Base-by-base conservation (phyloP, 2,329 filamentous ascomycete genomes). In the Xylariaceae sp. region DNA sequence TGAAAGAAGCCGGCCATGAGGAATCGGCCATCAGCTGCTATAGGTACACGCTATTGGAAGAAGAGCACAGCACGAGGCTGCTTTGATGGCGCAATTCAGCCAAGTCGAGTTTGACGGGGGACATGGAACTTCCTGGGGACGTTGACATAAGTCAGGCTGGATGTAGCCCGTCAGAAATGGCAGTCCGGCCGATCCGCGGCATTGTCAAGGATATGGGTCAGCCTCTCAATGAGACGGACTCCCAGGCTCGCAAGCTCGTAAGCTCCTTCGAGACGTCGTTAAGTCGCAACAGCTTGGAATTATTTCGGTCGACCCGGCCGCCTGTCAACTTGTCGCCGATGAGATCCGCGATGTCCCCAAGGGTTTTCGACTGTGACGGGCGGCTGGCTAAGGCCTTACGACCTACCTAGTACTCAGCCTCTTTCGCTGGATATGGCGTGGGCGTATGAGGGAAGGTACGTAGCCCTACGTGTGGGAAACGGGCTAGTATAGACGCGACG, bases 1-100 rank as follows among this genome's bases (percentile, higher is more conserved):
- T 53, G 6, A 31, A 53, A 29, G 52, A 53, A 34, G 33, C 36
- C 9, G 47, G 45, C 16, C 29, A 39, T 16, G 44, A 46, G 14
- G 43, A 49, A 11, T 37, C 53, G 9, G 47, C 48, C 4, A 29
- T 45, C 17, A 11, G 30, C 15, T 53, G 51, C 36, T 52, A 43
- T 30, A 51, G 50, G 30, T 53, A 55, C 29, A 21, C 52, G 7
- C 37, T 55, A 5, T 40, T 55, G 2, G 39, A 44, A 32, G 40
- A 49, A 32, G 29, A 21, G 10, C 24, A 37, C 31, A 31, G 33
- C 30, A 24, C n/a, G 13, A 10, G n/a, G 16, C 11, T 19, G 16
- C 21, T 25, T n/a, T 32, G 30, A 32, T 15, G 30, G 19, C 19
- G 18, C 16, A 31, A 19, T 31, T 31, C 18, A 21, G 11, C 18